Conservation (phyloP, 352 stramenopile species). For the Phytophthora idaei region DNA sequence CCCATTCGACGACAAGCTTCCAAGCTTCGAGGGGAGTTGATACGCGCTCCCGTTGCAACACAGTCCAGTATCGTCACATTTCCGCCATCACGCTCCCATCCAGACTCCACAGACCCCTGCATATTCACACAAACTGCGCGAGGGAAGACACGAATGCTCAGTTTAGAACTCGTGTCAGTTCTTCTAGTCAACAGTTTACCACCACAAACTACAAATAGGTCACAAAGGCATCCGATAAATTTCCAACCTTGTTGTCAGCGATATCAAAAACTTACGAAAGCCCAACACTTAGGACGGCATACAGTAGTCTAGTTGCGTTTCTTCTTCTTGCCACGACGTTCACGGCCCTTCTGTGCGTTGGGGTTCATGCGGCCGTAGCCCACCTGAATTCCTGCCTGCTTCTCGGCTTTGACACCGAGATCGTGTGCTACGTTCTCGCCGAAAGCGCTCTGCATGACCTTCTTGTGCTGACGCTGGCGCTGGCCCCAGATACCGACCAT, state of each 20-base stretch:
- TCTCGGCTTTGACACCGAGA: conserved; percentile 92
- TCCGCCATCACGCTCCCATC: conserved; percentile 29
- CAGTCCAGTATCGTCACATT: conserved; percentile 60
- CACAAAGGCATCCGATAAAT: conserved; percentile 19
- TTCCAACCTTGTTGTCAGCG: conserved; percentile 9
- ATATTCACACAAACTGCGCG: conserved; percentile 1
- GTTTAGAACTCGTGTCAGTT: conserved; percentile 18
- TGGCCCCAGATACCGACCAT: conserved; percentile 96
- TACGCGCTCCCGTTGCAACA: conserved; percentile 47
- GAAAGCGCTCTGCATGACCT: conserved; percentile 94
- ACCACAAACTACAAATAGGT: conserved; percentile 23
- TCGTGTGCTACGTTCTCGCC: conserved; percentile 94
- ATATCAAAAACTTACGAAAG: conserved; percentile 29
- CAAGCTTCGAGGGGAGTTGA: conserved; percentile 70
- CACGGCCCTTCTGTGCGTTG: conserved; percentile 95
- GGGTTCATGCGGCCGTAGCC: conserved; percentile 96
- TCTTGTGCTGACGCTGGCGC: conserved; percentile 91
- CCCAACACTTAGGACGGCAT: too few species aligned
- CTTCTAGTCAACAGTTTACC: neutral
- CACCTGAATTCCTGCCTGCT: conserved; percentile 89
- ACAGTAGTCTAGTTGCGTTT: conserved; percentile 54
- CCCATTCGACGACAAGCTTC: conserved; percentile 75
- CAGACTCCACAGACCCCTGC: conserved; percentile 13
- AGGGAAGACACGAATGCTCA: conserved; percentile 5
- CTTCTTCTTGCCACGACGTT: conserved; percentile 98